Percentiles rank a stretch among this genome's conserved stretches.
Evolutionary conservation across 331 rosid species (phyloP).

Genomic region (Pyrus hybrid): DNA sequence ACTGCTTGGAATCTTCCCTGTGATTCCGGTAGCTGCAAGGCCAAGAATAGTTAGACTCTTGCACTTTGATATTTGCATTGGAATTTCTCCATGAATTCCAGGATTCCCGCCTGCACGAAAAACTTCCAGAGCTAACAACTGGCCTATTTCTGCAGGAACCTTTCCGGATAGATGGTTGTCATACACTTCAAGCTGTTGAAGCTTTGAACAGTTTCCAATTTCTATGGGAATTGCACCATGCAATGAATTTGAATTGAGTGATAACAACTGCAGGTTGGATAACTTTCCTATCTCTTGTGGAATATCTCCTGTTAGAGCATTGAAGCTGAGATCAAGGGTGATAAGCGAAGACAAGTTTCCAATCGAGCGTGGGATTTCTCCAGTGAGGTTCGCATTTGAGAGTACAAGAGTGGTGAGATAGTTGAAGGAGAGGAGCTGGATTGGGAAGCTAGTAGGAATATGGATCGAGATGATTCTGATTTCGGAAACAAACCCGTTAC

Average conservation of each 20-base stretch:
- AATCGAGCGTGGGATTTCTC: conserved; percentile 52
- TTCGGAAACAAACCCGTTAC: conserved; percentile 50
- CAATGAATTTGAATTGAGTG: conserved; percentile 65
- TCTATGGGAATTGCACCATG: conserved; percentile 58
- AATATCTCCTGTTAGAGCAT: conserved; percentile 65
- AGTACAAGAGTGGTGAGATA: conserved; percentile 58
- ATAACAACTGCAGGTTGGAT: conserved; percentile 36
- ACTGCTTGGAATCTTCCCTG: conserved; percentile 71
- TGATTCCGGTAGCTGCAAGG: conserved; percentile 76
- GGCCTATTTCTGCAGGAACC: conserved; percentile 75
- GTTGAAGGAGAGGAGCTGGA: conserved; percentile 47
- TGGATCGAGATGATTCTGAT: conserved; percentile 51
- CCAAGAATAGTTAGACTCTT: conserved; percentile 60
- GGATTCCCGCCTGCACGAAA: conserved; percentile 83
- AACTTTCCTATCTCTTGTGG: conserved; percentile 59
- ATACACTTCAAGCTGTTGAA: conserved; percentile 53
- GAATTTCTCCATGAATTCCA: conserved; percentile 72
- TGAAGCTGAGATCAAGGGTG: conserved; percentile 76
- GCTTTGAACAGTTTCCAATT: conserved; percentile 74
- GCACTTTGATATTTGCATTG: conserved; percentile 75
- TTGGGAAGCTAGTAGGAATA: conserved; percentile 54
- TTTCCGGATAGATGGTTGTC: conserved; percentile 78
- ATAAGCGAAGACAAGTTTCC: conserved; percentile 70
- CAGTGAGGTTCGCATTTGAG: conserved; percentile 77
- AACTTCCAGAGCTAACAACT: conserved; percentile 39